Evolutionary conservation across 164 flowering plant genomes (phyloP), one percentile per base, ranked within the genome.

Genomic region (Tetracentron sinense): DNA sequence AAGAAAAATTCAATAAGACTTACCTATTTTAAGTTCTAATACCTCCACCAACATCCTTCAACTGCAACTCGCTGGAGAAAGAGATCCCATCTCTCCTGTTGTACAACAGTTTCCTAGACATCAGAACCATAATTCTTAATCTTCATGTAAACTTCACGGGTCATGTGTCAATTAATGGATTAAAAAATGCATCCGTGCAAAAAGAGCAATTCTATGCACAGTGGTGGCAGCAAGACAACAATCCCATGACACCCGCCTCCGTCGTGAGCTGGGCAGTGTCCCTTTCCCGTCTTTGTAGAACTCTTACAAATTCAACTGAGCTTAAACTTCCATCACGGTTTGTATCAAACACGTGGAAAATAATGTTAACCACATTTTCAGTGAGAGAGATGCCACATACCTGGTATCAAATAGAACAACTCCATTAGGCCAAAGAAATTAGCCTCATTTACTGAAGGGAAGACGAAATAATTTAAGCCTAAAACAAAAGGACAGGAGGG

Each of bases 321-420:
- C 96, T 89, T 52, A 95, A 66, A 65, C 65, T 75, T 7, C 96
- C 97, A 78, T 95, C 99, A 1, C 67, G 49, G 54, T 92, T 85
- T 6, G 74, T 22, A 72, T 95, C 99, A 54, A 95, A 95, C 58
- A 92, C 72, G 49, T 86, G 85, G 71, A 88, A 95, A 57, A 92
- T 78, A 38, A 95, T 74, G 26, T 88, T 87, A 23, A 90, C 77
- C 69, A 89, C 77, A 42, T 79, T 83, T 33, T 83, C 83, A 0
- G 81, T 73, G 21, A 95, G 80, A 21, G 81, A 21, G 31, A 95
- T 60, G 26, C 90, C 96, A 55, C 99, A 95, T 26, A 95, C 96
- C 97, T 94, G 60, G 38, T 21, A 61, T 42, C 44, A 57, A 19
- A 29, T 48, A 73, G 60, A n/a, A 65, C 11, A 22, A 67, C 1